phyloP scores from a whole-genome alignment of 164 flowering plant species.

The Tetracentron sinense region DNA sequence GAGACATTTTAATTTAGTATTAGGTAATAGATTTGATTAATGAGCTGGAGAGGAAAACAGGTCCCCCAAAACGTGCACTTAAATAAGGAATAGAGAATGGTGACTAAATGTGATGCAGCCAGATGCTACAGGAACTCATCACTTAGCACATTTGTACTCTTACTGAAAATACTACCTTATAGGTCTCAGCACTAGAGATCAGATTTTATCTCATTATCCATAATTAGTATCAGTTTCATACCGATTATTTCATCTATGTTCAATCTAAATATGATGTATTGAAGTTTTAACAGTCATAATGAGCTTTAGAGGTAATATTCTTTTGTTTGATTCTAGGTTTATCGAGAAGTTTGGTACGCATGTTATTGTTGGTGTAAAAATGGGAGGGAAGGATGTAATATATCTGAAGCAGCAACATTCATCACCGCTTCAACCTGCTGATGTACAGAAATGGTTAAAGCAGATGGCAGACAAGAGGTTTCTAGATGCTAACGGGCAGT shows the following conservation, averaged over 20 bases:
- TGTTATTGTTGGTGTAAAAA: slow-evolving; percentile 80
- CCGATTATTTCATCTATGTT: neutral
- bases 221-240: too few relatives aligned
- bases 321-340: slow-evolving; percentile 53
- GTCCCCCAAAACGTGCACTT: too few relatives aligned
- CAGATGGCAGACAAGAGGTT: slow-evolving; percentile 85
- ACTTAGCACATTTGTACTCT: too few relatives aligned
- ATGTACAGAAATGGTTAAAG: slow-evolving; percentile 75
- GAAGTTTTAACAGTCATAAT: neutral
- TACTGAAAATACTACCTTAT: too few relatives aligned
- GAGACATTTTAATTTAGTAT: too few relatives aligned
- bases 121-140: too few relatives aligned
- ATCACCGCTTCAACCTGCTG: slow-evolving; percentile 77
- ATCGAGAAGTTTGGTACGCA: slow-evolving; percentile 90
- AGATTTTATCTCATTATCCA: too few relatives aligned
- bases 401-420: slow-evolving; percentile 84
- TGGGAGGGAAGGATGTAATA: slow-evolving; percentile 97
- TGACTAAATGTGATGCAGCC: too few relatives aligned
- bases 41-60: too few relatives aligned
- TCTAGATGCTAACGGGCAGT: slow-evolving; percentile 49
- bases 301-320: neutral
- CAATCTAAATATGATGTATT: neutral
- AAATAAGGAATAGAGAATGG: too few relatives aligned
- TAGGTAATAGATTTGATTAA: too few relatives aligned
- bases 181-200: too few relatives aligned